Conservation (phyloP, 2,329 filamentous ascomycete genomes). For the Pseudocercospora crystallina region DNA sequence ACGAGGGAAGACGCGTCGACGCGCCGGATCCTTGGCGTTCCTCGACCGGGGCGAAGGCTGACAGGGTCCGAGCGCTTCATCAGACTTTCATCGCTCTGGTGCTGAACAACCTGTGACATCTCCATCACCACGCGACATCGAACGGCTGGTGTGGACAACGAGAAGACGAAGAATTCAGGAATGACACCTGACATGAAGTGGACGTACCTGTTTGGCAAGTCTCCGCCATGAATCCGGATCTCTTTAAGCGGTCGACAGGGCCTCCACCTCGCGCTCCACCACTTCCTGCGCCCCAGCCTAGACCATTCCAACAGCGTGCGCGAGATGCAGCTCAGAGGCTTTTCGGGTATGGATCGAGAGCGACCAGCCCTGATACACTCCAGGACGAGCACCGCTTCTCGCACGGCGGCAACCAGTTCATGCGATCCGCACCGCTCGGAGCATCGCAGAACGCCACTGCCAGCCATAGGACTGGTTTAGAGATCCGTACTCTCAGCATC, state of each 20-base stretch:
- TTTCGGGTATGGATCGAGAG: conserved; percentile 30
- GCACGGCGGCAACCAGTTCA: conserved; percentile 22
- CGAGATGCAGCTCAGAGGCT: conserved; percentile 34
- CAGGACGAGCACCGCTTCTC: conserved; percentile 23
- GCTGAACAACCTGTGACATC: no score
- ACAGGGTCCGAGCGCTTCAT: no score
- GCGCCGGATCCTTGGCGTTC: no score
- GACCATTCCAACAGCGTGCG: conserved; percentile 30
- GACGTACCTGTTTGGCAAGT: conserved; percentile 7
- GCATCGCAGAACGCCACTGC: conserved; percentile 53
- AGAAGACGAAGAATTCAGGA: no score
- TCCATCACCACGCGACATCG: no score
- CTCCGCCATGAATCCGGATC: conserved; percentile 7
- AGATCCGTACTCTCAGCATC: conserved; percentile 63
- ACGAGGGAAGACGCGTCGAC: no score
- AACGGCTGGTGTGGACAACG: neutral
- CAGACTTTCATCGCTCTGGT: no score
- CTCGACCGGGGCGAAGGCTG: no score
- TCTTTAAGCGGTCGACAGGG: conserved; percentile 6
- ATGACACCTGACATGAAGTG: neutral
- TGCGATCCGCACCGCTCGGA: conserved; percentile 28
- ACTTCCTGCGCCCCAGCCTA: conserved; percentile 22
- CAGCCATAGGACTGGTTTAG: conserved; percentile 63
- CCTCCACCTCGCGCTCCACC: conserved; percentile 21
- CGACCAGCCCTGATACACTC: conserved; percentile 25